Percentiles rank a stretch among this genome's conserved stretches.
Evolutionary conservation across 1,284 basidiomycete species (phyloP).

Genomic region (Rhodotorula sp.): DNA sequence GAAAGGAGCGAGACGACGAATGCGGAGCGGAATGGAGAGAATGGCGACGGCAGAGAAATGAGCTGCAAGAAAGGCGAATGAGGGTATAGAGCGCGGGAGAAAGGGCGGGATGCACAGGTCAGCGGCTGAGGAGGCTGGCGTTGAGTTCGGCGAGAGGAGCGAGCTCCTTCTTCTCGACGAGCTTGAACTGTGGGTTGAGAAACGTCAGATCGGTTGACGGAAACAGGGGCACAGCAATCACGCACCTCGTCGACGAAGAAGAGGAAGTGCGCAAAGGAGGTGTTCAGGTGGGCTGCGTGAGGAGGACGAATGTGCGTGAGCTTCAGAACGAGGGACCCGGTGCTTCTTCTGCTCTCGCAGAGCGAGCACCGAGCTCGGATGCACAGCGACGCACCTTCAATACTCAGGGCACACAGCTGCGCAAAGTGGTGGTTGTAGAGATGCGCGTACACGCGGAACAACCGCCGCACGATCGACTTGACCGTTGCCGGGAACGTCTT

Average conservation of each 20-base stretch:
- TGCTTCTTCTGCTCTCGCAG: neutral
- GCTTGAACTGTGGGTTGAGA: slow-evolving; percentile 68
- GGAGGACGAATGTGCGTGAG: neutral
- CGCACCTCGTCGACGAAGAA: slow-evolving; percentile 65
- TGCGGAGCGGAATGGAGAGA: no score
- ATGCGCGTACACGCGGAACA: slow-evolving; percentile 98
- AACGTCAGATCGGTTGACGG: neutral
- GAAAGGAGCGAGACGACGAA: neutral
- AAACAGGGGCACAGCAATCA: neutral
- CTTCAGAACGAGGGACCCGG: neutral
- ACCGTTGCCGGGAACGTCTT: slow-evolving; percentile 87
- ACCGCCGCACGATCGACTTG: slow-evolving; percentile 83
- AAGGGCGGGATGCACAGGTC: neutral
- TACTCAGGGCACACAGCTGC: slow-evolving; percentile 95
- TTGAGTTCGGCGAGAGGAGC: slow-evolving; percentile 95
- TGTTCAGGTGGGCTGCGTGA: slow-evolving; percentile 89
- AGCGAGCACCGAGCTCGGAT: neutral
- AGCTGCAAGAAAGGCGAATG: neutral
- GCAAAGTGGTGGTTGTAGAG: slow-evolving; percentile 99
- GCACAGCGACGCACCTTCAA: slow-evolving; percentile 78
- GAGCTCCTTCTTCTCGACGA: slow-evolving; percentile 96
- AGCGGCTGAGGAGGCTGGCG: slow-evolving; percentile 71
- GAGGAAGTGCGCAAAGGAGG: slow-evolving; percentile 97
- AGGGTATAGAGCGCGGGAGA: neutral
- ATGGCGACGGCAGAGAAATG: no score